Evolutionary conservation across 1,139 yeast species (phyloP).

Genomic region (Pichia sp.): DNA sequence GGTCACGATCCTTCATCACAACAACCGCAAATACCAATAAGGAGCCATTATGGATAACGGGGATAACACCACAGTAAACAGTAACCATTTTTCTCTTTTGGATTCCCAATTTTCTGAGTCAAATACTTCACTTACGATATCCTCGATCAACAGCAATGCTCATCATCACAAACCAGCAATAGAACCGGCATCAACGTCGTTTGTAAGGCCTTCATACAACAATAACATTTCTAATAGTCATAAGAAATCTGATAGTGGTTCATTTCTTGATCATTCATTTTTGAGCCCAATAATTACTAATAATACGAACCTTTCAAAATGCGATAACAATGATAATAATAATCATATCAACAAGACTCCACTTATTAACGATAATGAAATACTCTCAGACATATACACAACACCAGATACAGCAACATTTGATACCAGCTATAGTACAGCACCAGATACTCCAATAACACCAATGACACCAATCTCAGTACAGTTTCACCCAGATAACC

Average conservation of each 20-base stretch:
- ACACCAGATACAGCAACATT: conserved; percentile 3
- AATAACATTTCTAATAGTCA: background rate
- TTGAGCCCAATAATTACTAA: background rate
- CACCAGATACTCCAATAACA: conserved; percentile 4
- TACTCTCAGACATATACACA: conserved; percentile 1
- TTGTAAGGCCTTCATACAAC: background rate
- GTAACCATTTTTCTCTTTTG: background rate
- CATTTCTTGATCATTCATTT: background rate
- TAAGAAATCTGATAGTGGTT: background rate
- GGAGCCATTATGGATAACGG: background rate
- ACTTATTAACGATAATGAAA: background rate
- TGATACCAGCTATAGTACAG: background rate
- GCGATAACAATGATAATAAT: background rate
- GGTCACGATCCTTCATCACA: background rate
- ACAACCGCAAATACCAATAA: background rate
- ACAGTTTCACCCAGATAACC: background rate
- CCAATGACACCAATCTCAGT: conserved; percentile 6
- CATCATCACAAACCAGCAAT: background rate
- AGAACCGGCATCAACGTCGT: background rate
- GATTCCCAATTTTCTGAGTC: conserved; percentile 4
- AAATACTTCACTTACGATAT: conserved; percentile 2
- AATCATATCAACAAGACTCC: background rate
- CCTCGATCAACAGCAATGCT: conserved; percentile 1
- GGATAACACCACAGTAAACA: background rate
- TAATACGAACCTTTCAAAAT: background rate